phyloP scores from a whole-genome alignment of 2,329 filamentous ascomycete genomes.

The Pseudogymnoascus sp. region DNA sequence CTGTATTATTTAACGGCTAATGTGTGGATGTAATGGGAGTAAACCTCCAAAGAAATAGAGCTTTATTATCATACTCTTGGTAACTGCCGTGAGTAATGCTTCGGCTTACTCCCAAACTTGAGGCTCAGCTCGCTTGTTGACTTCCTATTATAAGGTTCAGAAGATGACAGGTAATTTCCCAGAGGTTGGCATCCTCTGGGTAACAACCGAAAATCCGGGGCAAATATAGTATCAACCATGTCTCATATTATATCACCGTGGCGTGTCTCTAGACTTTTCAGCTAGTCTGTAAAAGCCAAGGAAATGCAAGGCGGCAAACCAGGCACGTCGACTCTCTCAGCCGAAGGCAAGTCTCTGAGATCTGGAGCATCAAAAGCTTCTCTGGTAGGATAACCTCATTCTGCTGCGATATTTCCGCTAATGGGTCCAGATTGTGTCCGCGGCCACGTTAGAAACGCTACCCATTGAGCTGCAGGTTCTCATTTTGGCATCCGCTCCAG shows the following conservation, averaged over 20 bases:
- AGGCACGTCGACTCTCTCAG: neutral
- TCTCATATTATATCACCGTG: neutral
- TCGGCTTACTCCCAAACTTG: neutral
- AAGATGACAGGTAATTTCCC: neutral
- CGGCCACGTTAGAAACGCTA: neutral
- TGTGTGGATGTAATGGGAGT: neutral
- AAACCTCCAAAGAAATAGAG: neutral
- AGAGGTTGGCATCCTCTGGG: neutral
- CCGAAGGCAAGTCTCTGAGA: neutral
- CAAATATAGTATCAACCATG: neutral
- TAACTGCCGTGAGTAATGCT: neutral
- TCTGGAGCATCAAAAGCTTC: neutral
- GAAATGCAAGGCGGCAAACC: neutral
- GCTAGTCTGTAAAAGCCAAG: neutral
- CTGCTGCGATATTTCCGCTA: neutral
- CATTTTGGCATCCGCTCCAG: neutral
- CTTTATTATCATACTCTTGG: neutral
- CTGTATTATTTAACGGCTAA: neutral
- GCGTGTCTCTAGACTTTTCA: neutral
- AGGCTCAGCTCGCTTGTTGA: neutral
- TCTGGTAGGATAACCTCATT: neutral
- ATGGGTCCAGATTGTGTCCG: neutral
- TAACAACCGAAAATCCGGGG: neutral
- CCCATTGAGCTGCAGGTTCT: neutral
- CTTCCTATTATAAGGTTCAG: neutral